Conservation (phyloP, 2,329 filamentous ascomycete species). For the Fusarium sp. region DNA sequence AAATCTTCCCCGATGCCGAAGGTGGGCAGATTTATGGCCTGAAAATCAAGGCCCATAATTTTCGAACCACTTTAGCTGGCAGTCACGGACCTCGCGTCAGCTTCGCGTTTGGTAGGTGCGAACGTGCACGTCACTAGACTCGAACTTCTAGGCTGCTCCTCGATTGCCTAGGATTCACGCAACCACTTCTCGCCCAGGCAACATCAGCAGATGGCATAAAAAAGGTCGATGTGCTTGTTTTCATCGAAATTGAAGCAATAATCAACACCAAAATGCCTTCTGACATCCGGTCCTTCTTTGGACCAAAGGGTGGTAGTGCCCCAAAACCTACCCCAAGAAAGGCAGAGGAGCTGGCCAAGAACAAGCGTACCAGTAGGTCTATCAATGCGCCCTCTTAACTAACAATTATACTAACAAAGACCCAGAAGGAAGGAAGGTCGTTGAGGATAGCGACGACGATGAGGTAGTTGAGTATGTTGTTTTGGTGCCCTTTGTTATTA, state of each 20-base stretch:
- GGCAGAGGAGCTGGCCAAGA: constrained; percentile 61
- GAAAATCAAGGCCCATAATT: constrained; percentile 35
- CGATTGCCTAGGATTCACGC: constrained; percentile 40
- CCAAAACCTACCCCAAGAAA: constrained; percentile 65
- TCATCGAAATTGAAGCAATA: constrained; percentile 13
- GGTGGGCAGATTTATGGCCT: constrained; percentile 38
- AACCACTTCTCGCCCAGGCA: constrained; percentile 42
- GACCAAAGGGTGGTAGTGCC: constrained; percentile 76
- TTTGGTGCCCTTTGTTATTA: not conserved
- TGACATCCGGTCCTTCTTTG: constrained; percentile 94
- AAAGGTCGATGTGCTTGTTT: constrained; percentile 21
- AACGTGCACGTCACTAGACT: constrained; percentile 54
- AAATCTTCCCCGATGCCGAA: constrained; percentile 51
- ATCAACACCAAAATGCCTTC: constrained; percentile 71
- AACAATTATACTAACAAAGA: constrained; percentile 35
- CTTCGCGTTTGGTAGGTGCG: constrained; percentile 57
- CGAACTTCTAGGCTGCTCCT: constrained; percentile 50
- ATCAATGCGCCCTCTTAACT: not conserved
- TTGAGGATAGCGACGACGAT: constrained; percentile 86
- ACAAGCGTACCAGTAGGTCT: constrained; percentile 62
- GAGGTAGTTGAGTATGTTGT: constrained; percentile 63
- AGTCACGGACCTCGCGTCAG: constrained; percentile 62
- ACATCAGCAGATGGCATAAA: constrained; percentile 45
- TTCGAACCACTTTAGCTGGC: constrained; percentile 51
- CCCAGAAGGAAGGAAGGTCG: constrained; percentile 74